Evolutionary conservation across 2,329 filamentous ascomycete genomes (phyloP).

Genomic region (Ophiostoma piceae): DNA sequence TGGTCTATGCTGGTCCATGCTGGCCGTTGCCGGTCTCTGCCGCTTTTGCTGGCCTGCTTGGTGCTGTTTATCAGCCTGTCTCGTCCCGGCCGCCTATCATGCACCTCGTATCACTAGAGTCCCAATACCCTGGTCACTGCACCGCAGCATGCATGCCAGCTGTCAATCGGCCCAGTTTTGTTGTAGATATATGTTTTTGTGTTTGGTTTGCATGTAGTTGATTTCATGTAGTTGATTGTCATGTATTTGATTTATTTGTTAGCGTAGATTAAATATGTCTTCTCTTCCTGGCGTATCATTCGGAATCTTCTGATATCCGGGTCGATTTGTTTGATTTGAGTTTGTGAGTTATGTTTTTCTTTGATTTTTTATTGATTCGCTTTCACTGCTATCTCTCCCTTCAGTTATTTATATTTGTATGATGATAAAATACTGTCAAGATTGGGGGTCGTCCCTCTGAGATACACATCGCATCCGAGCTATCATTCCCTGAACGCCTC

Average conservation of each 20-base stretch:
- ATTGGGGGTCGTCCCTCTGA: too few species aligned
- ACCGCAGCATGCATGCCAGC: constrained; percentile 4
- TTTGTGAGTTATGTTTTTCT: neutral
- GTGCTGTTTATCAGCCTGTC: neutral
- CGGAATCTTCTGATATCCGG: neutral
- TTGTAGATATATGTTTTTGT: neutral
- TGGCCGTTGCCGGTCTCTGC: neutral
- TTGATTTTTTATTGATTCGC: neutral
- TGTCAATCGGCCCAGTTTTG: constrained; percentile 7
- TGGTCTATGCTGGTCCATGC: neutral
- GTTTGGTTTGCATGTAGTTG: too few species aligned
- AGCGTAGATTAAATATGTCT: neutral
- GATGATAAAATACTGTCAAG: neutral
- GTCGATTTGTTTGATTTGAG: neutral
- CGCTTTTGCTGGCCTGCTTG: neutral
- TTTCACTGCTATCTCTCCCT: neutral
- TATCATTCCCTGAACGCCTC: too few species aligned
- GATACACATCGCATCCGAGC: too few species aligned
- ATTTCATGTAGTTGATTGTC: neutral
- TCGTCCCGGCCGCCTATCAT: neutral
- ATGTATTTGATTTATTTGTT: neutral
- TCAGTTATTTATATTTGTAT: too few species aligned
- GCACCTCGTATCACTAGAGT: constrained; percentile 3
- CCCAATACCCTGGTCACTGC: constrained; percentile 10
- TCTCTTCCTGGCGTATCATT: neutral